Conservation (phyloP, 306 rosid genomes). For the Fragaria ananassa region DNA sequence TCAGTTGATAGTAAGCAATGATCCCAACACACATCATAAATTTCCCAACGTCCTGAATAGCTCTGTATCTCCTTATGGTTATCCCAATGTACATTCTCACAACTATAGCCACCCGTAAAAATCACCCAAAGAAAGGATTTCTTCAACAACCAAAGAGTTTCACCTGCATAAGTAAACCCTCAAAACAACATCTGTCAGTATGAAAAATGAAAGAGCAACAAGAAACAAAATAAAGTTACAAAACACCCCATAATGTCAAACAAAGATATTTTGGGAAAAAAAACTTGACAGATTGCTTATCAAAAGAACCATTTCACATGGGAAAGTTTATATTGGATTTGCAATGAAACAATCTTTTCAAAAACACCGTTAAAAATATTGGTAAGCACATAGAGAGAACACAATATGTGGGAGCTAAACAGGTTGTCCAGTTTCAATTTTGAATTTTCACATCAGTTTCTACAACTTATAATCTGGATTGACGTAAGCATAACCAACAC, state of each 20-base stretch:
- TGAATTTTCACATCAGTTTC: neutral
- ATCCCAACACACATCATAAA: slow-evolving; percentile 90
- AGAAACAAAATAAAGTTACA: neutral
- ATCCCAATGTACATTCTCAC: slow-evolving; percentile 81
- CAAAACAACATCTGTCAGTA: slow-evolving; percentile 6
- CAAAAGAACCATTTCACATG: neutral
- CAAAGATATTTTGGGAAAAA: neutral
- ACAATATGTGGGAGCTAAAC: neutral
- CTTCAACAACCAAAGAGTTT: slow-evolving; percentile 26
- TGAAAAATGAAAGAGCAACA: neutral
- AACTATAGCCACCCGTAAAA: slow-evolving; percentile 38
- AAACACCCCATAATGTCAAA: neutral
- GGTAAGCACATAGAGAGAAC: neutral
- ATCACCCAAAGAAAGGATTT: slow-evolving; percentile 22
- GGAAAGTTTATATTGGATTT: neutral
- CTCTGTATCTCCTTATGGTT: slow-evolving; percentile 53
- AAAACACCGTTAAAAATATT: neutral
- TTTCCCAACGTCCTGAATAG: slow-evolving; percentile 61
- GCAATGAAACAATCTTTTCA: neutral
- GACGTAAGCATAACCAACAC: too few relatives aligned
- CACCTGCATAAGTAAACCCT: slow-evolving; percentile 35
- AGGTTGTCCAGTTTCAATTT: neutral
- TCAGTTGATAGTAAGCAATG: slow-evolving; percentile 72
- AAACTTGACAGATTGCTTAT: neutral
- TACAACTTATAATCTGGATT: neutral